Evolutionary conservation across 768 basidiomycete genomes (phyloP), one percentile per base, ranked within the genome.

Genomic region (Phlebiopsis flavidoalba): DNA sequence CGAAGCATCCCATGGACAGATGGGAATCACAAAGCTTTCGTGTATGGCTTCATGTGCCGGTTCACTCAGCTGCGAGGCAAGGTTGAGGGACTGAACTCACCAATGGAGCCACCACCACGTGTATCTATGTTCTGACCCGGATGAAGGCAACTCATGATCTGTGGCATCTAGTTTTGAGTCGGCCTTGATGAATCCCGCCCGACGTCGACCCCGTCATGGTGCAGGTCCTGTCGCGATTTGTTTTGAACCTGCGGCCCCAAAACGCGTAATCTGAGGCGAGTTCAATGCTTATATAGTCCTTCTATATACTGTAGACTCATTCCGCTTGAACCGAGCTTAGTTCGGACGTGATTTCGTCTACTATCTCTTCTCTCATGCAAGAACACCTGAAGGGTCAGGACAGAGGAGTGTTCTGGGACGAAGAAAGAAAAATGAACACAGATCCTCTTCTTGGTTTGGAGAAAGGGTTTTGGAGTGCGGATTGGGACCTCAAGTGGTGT

Each of bases 51-150:
- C 76, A 86, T 94, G 64, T 85, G 83, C 77, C 90, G 83, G 74
- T 94, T 91, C 77, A 91, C 90, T 22, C 77, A 81, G 73, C 77
- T 93, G 66, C 84, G 83, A 65, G 78, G 79, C 61, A 91, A 90
- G 74, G 78, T 90, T 43, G 89, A 91, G 72, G 90, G 91, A 59
- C 75, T 93, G 60, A 85, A 92, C 69, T 81, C 85, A 65, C 83
- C 89, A 52, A 87, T 88, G 86, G 90, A 93, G 92, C n/a, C n/a
- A n/a, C n/a, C n/a, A n/a, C n/a, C 94, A 75, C 77, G 91, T 83
- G 60, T 57, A 60, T 61, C 24, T 58, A 7, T 5, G 21, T 14
- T 26, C 40, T 43, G 17, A 46, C 5, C 40, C 40, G 37, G 37
- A 59, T 58, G 24, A 70, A 71, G 70, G 70, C 66, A 57, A 64